Base-by-base conservation (phyloP, 108 stramenopile species). In the Mediolabrus comicus region DNA sequence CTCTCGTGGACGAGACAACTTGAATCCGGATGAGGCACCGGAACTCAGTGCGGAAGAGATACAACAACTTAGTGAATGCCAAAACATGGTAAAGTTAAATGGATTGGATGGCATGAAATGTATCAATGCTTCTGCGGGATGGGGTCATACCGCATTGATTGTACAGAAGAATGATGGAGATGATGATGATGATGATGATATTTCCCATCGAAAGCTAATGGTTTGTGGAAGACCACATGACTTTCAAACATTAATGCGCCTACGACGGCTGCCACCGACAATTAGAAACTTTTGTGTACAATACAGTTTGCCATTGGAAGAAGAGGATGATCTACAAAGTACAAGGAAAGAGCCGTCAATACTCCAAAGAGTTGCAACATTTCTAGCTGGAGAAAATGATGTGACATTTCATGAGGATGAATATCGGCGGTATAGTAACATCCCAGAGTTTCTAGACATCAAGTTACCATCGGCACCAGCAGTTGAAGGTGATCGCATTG, bases 161-260 rank as follows among this genome's bases (percentile, higher is more conserved):
- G 73, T 65, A 27, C 63, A 66, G 14, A n/a, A n/a, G n/a, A n/a
- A n/a, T n/a, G 63, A 65, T 26, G n/a, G 14, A 25, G 28, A 7
- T 30, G 32, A 41, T 27, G 24, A 31, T 22, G 46, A 65, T 22
- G 6, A 49, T 16, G 49, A 31, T 8, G 57, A 12, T 32, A 19
- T 12, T 29, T 52, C 74, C 7, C 33, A 7, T 22, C 46, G 46
- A 49, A 65, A 76, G 27, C 75, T 94, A 26, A 55, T 83, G 22
- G 43, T 88, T 35, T 72, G 79, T 25, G 93, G 93, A 24, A 86
- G 90, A 71, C 90, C 93, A n/a, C 89, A 92, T 60, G 93, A 94
- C 58, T 86, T 91, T 55, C 80, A 83, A 49, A 79, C 77, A 8
- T 53, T 94, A 33, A 58, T 94, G 71, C 71, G 93, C 49, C 46